Conservation (phyloP, 441 rosid species). For the Syzygium malaccense region DNA sequence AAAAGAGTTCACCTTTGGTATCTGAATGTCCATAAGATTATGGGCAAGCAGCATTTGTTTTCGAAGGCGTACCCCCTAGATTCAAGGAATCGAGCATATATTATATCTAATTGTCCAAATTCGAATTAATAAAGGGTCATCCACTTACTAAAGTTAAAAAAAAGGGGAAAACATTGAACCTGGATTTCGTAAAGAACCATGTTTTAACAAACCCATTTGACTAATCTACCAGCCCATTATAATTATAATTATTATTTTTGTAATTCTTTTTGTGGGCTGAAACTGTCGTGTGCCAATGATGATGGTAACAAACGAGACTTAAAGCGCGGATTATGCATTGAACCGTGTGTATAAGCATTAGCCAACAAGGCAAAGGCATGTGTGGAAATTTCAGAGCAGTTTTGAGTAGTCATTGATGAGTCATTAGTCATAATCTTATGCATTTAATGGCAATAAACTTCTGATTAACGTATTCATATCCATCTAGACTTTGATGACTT, state of each 20-base stretch:
- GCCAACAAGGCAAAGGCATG: background rate
- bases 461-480: background rate
- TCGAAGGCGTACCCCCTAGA: background rate
- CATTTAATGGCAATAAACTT: background rate
- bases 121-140: background rate
- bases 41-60: background rate
- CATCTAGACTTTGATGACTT: background rate
- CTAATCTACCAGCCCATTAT: background rate
- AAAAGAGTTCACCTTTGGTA: background rate
- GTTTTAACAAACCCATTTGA: background rate
- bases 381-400: background rate
- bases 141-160: background rate
- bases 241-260: too few relatives aligned
- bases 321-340: background rate
- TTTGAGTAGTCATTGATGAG: background rate
- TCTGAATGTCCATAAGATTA: background rate
- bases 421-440: background rate
- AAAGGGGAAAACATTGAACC: background rate
- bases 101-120: background rate
- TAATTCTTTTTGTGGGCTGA: background rate
- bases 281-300: background rate
- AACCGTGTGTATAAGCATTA: background rate
- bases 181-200: background rate
- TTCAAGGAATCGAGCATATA: background rate
- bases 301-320: background rate